Conservation (phyloP, 2,329 filamentous ascomycete species). For the Pseudocercospora fuligena region DNA sequence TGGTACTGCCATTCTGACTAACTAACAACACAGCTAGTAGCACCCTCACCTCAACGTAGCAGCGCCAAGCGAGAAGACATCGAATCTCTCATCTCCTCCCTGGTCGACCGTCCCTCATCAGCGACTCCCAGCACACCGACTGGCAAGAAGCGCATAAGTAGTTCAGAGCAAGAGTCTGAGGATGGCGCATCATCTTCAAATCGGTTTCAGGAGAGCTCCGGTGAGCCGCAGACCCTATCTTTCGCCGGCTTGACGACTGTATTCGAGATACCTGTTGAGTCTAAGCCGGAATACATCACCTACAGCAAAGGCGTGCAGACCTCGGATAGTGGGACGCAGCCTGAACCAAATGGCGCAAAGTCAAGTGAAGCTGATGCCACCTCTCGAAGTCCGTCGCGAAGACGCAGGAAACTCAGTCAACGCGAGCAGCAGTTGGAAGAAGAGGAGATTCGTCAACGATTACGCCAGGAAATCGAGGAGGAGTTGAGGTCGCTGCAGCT, state of each 20-base stretch:
- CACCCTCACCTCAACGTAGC: conserved; percentile 69
- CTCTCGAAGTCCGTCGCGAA: conserved; percentile 57
- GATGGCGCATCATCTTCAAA: conserved; percentile 37
- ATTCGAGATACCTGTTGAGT: conserved; percentile 75
- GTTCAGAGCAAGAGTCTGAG: conserved; percentile 30
- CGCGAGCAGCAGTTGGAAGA: conserved; percentile 76
- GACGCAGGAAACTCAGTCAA: conserved; percentile 74
- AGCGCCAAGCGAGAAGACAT: conserved; percentile 71
- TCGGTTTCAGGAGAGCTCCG: conserved; percentile 42
- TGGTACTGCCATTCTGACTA: conserved; percentile 24
- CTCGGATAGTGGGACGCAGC: conserved; percentile 67
- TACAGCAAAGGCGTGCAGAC: conserved; percentile 98
- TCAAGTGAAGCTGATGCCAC: conserved; percentile 65
- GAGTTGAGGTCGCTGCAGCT: conserved; percentile 76
- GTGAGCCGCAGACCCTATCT: conserved; percentile 71
- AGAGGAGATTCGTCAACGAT: conserved; percentile 83
- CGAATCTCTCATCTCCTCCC: conserved; percentile 80
- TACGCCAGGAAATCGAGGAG: conserved; percentile 89
- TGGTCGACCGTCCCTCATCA: conserved; percentile 68
- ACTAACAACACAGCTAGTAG: conserved; percentile 60
- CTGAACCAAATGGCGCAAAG: conserved; percentile 54
- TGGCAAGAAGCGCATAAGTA: conserved; percentile 36
- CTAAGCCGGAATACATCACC: conserved; percentile 76
- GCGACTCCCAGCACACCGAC: conserved; percentile 34
- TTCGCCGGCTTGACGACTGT: conserved; percentile 76